A percentile compares a stretch with the other conserved stretches of the same genome.
These are phyloP conservation scores for Penicillium sp. DNA, from an alignment of 2,329 filamentous ascomycete species.

Conservation along the genomic window DNA sequence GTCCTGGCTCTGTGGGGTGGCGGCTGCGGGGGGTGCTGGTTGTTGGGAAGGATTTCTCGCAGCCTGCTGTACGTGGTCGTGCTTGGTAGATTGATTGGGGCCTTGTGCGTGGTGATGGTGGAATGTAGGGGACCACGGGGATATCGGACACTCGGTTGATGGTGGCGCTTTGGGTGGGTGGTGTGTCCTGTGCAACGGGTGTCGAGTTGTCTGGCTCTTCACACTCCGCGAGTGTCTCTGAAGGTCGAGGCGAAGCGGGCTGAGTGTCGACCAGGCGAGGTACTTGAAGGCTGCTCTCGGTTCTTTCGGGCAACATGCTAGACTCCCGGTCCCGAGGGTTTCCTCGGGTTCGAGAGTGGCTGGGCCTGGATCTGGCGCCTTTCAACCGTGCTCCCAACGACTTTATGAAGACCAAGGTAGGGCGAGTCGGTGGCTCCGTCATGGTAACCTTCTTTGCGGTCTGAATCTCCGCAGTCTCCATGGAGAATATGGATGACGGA, in stretches of 20 bases:
- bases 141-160: constrained; percentile 26
- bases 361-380: constrained; percentile 6
- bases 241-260: constrained; percentile 2
- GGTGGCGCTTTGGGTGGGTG: constrained; percentile 13
- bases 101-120: constrained; percentile 14
- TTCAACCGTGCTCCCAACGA: constrained; percentile 20
- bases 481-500: constrained; percentile 27
- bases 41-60: constrained; percentile 17
- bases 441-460: constrained; percentile 33
- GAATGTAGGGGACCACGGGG: constrained; percentile 18
- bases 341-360: constrained; percentile 10
- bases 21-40: constrained; percentile 7
- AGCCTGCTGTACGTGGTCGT: constrained; percentile 21
- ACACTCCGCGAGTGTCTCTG: background rate
- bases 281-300: constrained; percentile 13
- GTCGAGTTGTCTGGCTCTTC: background rate
- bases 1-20: constrained; percentile 17
- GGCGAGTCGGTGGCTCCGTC: constrained; percentile 29
- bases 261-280: constrained; percentile 10
- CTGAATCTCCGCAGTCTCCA: constrained; percentile 32
- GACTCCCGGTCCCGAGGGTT: constrained; percentile 16
- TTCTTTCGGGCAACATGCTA: constrained; percentile 11
- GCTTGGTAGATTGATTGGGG: constrained; percentile 23
- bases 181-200: background rate
- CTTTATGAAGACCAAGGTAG: constrained; percentile 33